Percentiles rank a stretch among this genome's conserved stretches.
These are phyloP conservation scores for Magnolia officinalis DNA, from an alignment of 164 flowering plant species.

Conservation along the genomic window DNA sequence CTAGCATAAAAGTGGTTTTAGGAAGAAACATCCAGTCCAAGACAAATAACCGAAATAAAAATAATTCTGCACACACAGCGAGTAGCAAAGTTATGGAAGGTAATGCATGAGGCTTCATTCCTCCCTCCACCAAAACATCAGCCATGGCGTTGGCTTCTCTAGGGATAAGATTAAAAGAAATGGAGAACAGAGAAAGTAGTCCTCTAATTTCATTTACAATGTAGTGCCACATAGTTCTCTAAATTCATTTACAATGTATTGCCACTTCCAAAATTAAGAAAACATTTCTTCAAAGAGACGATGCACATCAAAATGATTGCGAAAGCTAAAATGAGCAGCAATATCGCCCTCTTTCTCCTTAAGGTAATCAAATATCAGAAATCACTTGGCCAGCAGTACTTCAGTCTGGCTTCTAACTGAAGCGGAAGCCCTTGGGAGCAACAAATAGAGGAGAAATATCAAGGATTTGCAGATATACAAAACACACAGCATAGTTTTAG, in stretches of 20 bases:
- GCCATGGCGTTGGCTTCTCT: no score
- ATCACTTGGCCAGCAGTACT: neutral
- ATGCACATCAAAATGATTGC: neutral
- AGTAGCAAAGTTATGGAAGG: no score
- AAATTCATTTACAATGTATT: no score
- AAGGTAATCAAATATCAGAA: conserved; percentile 2
- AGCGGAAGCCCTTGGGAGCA: neutral
- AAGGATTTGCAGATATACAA: neutral
- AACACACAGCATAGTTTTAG: neutral
- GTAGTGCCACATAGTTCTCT: no score
- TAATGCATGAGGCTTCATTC: no score
- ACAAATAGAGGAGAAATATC: neutral
- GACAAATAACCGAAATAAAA: neutral
- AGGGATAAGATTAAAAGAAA: no score
- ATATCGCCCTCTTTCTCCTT: neutral
- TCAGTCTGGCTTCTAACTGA: neutral
- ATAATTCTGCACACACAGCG: neutral
- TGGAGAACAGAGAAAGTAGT: no score
- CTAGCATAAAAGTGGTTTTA: neutral
- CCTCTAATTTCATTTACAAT: no score
- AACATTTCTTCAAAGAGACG: neutral
- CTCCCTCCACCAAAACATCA: no score
- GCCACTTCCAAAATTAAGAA: no score
- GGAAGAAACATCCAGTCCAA: neutral
- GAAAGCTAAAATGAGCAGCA: neutral